Evolutionary conservation across 2,329 filamentous ascomycete species (phyloP), one percentile per base, ranked within the genome.

Genomic region (Macrophomina phaseolina): DNA sequence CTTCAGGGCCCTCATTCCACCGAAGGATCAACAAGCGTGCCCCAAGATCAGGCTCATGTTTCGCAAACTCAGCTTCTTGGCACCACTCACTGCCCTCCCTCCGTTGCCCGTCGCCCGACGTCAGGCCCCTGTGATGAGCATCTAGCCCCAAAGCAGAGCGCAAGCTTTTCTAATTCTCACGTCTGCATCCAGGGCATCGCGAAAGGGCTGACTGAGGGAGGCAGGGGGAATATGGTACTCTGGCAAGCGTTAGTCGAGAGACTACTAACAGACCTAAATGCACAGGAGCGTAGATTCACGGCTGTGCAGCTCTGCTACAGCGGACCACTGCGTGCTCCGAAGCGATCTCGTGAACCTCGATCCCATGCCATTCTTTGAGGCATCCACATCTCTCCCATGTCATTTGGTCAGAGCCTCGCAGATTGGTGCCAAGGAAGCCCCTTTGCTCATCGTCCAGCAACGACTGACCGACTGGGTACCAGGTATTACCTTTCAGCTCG

Each of bases 1-100:
- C 28, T 61, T 61, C 56, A 61, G 23, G 38, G 40, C 53, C 56
- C 28, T 40, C 56, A 61, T 61, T 61, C 56, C 23, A 48, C 11
- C 34, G 36, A 28, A 58, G 23, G 56, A 61, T 48, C 56, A 61
- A 34, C 9, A 61, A 48, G 56, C 56, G 32, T 46, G 5, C 16
- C 14, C 7, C 34, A 5, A 32, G 30, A 30, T 14, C 6, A 23
- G 23, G 51, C 8, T 28, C 48, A 14, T 16, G 23, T 5, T 30
- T 18, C 5, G 5, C 23, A 8, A 23, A 23, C 23, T 23, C 2
- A 23, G 23, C 23, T 23, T 38, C 28, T 52, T 14, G n/a, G 23
- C 16, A 28, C 7, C 30, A 7, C n/a, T 8, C n/a, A 53, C 49
- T 53, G 14, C 16, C 49, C 32, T 32, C 36, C 11, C 45, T n/a